A percentile compares a stretch with the other conserved stretches of the same genome.
phyloP scores from a whole-genome alignment of 192 early-diverging fungal genomes.

The Chytriomyces sp. region DNA sequence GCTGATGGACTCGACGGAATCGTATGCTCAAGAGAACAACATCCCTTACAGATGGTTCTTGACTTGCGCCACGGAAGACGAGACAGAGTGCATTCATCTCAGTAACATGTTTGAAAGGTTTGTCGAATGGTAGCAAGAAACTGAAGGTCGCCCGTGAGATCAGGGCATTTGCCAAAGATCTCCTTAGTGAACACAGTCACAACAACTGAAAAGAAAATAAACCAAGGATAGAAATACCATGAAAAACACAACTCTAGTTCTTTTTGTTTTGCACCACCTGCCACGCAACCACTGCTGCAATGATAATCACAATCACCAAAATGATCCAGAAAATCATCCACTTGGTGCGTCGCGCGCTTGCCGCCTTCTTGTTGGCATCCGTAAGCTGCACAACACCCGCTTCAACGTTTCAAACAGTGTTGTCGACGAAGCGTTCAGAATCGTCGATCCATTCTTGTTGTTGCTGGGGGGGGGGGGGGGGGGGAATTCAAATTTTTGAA shows the following conservation, averaged over 20 bases:
- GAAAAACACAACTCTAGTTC: not conserved
- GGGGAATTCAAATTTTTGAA: not conserved
- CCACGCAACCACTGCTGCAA: conserved; percentile 9
- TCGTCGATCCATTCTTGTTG: conserved; percentile 34
- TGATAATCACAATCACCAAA: conserved; percentile 18
- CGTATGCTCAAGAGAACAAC: too few species aligned
- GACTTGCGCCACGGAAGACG: too few species aligned
- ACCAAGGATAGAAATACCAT: not conserved
- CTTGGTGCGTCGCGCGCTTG: conserved; percentile 17
- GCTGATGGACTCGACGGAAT: too few species aligned
- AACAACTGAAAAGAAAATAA: not conserved
- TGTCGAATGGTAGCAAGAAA: too few species aligned
- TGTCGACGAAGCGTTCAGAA: conserved; percentile 16
- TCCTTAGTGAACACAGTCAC: not conserved
- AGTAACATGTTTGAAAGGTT: too few species aligned
- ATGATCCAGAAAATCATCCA: conserved; percentile 35
- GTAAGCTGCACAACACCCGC: not conserved
- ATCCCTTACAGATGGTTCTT: too few species aligned
- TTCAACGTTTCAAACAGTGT: conserved; percentile 8
- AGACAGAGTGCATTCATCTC: too few species aligned
- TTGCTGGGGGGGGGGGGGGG: too few species aligned
- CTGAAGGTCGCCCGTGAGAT: too few species aligned
- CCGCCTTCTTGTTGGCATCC: conserved; percentile 23
- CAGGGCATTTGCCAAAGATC: too few species aligned
- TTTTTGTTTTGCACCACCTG: conserved; percentile 9